Base-by-base conservation (phyloP, 2,329 filamentous ascomycete genomes). In the Ophiostoma ips region DNA sequence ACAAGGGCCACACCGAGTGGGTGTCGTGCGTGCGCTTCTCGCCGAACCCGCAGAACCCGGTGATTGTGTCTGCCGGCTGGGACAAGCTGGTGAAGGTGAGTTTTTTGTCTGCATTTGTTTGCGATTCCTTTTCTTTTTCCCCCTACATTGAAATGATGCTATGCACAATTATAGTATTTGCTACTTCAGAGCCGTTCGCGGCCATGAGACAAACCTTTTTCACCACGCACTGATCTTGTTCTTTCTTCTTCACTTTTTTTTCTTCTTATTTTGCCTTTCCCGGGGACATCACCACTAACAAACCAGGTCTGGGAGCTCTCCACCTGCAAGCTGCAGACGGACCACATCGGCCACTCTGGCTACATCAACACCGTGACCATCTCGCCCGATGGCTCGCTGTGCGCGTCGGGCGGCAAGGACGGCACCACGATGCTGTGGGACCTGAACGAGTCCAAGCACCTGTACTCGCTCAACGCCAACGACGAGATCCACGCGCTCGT, bases 311-410 rank as follows among this genome's bases (percentile, higher is more conserved):
- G 92, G 92, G 92, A 96, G 77, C 87, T 98, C 68, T 89, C 88
- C 64, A 92, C 87, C 72, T 98, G 92, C 87, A 89, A 92, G 75
- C 84, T 96, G 71, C 92, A 98, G 81, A 98, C 92, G 66, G 92
- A 98, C 81, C 92, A 98, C 84, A 95, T 95, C 64, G 92, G 92
- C 71, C 92, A 98, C 84, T 90, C 88, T 63, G 92, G 92, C 67
- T 96, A 96, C 83, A 96, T 92, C 81, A 98, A 98, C 85, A 95
- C 92, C 68, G 92, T 98, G 72, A 98, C 92, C 75, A 96, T 98
- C 82, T 96, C 92, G 63, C 92, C 92, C 66, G 92, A 96, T 71
- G 92, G 92, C 66, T 96, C 92, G 55, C 89, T 98, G 66, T 96
- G 92, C 78, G 92, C 92, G 58, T 96, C 92, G 60, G 92, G 92